Evolutionary conservation across 2,329 filamentous ascomycete genomes (phyloP).

Genomic region (Mollisia scopiformis): DNA sequence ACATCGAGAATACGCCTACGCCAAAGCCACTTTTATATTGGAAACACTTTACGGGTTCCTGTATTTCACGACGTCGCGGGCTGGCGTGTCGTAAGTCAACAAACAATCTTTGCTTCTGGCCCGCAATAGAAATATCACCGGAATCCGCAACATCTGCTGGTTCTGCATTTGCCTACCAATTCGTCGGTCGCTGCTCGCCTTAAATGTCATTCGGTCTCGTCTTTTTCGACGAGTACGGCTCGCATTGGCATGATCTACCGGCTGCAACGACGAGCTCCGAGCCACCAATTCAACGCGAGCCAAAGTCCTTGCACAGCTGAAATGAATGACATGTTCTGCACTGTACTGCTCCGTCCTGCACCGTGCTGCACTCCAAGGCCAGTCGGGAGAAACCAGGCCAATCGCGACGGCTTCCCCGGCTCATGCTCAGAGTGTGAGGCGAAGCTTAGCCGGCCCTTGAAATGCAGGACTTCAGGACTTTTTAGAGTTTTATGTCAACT

Average conservation of each 20-base stretch:
- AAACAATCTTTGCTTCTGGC: background rate
- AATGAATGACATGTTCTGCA: conserved; percentile 7
- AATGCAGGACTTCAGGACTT: conserved; percentile 10
- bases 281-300: conserved; percentile 10
- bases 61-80: background rate
- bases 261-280: conserved; percentile 6
- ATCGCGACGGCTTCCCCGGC: background rate
- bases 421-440: background rate
- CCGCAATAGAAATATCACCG: background rate
- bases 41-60: background rate
- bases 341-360: too few relatives aligned
- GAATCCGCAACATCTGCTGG: background rate
- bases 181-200: background rate
- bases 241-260: conserved; percentile 3
- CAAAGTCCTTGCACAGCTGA: conserved; percentile 20
- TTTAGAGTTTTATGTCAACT: conserved; percentile 2
- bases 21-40: background rate
- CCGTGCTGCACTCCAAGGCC: background rate
- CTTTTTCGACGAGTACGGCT: background rate
- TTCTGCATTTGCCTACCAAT: background rate
- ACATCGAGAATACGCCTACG: background rate
- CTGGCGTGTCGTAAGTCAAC: background rate
- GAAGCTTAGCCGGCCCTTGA: background rate
- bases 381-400: background rate
- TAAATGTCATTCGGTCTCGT: background rate